These are phyloP conservation scores for Quercus phellos DNA, from an alignment of 331 rosid species.

Conservation along the genomic window DNA sequence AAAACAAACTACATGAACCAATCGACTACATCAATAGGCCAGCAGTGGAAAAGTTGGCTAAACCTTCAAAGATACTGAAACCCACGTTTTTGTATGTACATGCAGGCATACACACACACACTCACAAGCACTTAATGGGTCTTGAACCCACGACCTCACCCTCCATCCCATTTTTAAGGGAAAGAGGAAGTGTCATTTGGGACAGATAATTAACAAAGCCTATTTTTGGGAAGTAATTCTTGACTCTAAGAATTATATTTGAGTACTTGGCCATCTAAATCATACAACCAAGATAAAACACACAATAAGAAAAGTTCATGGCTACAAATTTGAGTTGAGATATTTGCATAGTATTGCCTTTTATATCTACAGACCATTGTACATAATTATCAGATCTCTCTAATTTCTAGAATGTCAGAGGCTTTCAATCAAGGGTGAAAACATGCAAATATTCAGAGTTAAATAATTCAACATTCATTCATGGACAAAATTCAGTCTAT, in stretches of 20 bases:
- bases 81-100: neutral
- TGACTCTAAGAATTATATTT: neutral
- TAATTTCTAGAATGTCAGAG: neutral
- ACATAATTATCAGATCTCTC: neutral
- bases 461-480: neutral
- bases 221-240: neutral
- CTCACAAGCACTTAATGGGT: too few relatives aligned
- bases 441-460: neutral
- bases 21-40: slow-evolving; percentile 17
- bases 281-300: neutral
- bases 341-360: neutral
- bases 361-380: neutral
- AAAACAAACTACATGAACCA: slow-evolving; percentile 6
- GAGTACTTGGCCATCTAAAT: neutral
- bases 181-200: too few relatives aligned
- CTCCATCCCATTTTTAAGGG: too few relatives aligned
- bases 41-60: slow-evolving; percentile 1
- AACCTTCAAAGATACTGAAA: slow-evolving; percentile 12
- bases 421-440: neutral
- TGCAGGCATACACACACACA: too few relatives aligned
- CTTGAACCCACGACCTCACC: too few relatives aligned
- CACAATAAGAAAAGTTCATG: neutral
- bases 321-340: neutral
- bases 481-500: neutral
- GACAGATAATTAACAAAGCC: too few relatives aligned